Conservation (phyloP, 345 rosid genomes). For the Rhodomyrtus tomentosa region DNA sequence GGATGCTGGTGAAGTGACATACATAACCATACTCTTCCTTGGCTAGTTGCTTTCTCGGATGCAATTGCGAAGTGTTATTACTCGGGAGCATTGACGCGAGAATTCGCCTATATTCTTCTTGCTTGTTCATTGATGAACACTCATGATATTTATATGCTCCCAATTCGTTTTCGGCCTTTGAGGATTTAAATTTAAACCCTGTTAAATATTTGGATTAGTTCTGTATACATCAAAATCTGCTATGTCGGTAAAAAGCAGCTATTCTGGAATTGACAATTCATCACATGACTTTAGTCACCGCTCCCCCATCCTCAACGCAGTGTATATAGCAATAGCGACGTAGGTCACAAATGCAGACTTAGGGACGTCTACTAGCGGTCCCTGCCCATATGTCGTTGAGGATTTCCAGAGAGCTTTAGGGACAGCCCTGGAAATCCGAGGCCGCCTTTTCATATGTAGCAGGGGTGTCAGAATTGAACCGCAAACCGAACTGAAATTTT, state of each 20-base stretch:
- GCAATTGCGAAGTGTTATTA: background rate
- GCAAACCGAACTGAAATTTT: too few species aligned
- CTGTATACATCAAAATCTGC: background rate
- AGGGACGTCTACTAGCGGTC: background rate
- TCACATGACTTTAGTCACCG: background rate
- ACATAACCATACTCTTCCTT: background rate
- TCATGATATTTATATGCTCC: background rate
- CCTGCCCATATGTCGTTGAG: background rate
- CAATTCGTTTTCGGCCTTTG: background rate
- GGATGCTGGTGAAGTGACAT: background rate
- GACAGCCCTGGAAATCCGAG: background rate
- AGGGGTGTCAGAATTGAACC: too few species aligned
- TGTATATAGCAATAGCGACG: background rate
- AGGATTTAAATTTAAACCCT: background rate
- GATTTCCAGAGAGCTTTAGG: background rate
- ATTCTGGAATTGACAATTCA: background rate
- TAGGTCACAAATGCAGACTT: background rate
- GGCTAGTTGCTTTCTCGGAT: background rate
- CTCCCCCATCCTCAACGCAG: background rate
- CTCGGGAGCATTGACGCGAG: background rate
- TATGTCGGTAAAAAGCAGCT: background rate
- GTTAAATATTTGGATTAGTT: background rate
- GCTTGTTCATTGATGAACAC: background rate
- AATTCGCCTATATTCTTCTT: background rate
- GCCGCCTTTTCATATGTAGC: background rate